Evolutionary conservation across 78 protist genomes (phyloP).

Genomic region (Dictyostelium brefeldianum): DNA sequence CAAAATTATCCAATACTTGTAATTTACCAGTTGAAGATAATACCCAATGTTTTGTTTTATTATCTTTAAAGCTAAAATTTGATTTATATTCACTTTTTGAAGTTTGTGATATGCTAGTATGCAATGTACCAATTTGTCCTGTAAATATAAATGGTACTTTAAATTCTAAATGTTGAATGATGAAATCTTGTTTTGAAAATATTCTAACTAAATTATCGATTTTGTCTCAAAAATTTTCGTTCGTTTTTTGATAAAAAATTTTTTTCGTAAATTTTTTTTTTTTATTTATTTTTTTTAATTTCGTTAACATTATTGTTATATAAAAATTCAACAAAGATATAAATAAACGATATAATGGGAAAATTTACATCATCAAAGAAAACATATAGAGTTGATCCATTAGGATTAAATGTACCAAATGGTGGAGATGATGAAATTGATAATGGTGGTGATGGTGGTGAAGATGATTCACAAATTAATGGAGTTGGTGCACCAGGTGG

Average conservation of each 20-base stretch:
- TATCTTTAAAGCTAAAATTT: not conserved
- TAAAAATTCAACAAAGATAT: not conserved
- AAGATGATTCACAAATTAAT: not conserved
- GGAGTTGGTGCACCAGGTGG: not conserved
- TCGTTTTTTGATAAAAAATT: not conserved
- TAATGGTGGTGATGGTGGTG: not conserved
- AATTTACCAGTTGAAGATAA: not conserved
- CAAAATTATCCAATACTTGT: not conserved
- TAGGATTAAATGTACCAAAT: conserved; percentile 10
- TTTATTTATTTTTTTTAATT: not conserved
- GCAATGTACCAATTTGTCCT: too few species aligned
- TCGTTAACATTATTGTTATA: not conserved
- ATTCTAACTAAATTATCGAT: too few species aligned
- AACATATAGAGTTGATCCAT: conserved; percentile 67
- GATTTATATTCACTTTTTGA: conserved; percentile 12
- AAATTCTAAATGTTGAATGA: too few species aligned
- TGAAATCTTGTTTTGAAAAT: too few species aligned
- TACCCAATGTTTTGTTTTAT: not conserved
- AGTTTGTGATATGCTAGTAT: not conserved
- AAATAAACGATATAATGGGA: conserved; percentile 34
- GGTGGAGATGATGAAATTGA: not conserved
- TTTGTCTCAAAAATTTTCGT: not conserved
- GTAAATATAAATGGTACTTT: too few species aligned
- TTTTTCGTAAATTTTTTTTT: not conserved
- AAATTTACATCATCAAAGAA: conserved; percentile 61